Percentiles rank a stretch among this genome's conserved stretches.
phyloP scores from a whole-genome alignment of 2,329 filamentous ascomycete species.

The Botryotinia calthae region DNA sequence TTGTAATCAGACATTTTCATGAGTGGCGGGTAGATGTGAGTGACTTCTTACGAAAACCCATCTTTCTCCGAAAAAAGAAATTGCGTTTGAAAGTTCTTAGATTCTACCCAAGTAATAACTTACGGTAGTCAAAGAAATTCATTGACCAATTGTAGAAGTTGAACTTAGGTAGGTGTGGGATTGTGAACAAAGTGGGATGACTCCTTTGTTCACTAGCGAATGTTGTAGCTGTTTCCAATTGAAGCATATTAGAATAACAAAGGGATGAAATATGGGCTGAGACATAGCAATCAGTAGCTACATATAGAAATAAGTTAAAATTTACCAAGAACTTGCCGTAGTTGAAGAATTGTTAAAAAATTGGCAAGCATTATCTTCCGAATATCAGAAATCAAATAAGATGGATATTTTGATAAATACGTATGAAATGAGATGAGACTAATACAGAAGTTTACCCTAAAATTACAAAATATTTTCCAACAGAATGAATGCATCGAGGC shows the following conservation, averaged over 20 bases:
- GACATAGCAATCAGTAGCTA: neutral
- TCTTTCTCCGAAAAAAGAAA: neutral
- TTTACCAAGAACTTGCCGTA: neutral
- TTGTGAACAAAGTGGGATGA: neutral
- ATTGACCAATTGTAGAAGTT: neutral
- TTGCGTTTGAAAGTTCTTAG: neutral
- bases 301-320: neutral
- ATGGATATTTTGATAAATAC: neutral
- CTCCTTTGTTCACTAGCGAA: conserved; percentile 7
- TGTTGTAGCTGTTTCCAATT: conserved; percentile 8
- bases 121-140: neutral
- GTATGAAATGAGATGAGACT: conserved; percentile 4
- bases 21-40: neutral
- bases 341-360: neutral
- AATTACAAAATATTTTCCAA: neutral
- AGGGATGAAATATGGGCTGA: neutral
- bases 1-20: conserved; percentile 16
- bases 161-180: neutral
- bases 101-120: neutral
- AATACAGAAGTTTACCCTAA: neutral
- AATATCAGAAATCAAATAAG: neutral
- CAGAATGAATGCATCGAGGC: neutral
- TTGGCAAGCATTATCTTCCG: neutral
- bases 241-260: neutral
- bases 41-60: neutral